phyloP scores from a whole-genome alignment of 179 eudicot species.

The Spergularia azorica region DNA sequence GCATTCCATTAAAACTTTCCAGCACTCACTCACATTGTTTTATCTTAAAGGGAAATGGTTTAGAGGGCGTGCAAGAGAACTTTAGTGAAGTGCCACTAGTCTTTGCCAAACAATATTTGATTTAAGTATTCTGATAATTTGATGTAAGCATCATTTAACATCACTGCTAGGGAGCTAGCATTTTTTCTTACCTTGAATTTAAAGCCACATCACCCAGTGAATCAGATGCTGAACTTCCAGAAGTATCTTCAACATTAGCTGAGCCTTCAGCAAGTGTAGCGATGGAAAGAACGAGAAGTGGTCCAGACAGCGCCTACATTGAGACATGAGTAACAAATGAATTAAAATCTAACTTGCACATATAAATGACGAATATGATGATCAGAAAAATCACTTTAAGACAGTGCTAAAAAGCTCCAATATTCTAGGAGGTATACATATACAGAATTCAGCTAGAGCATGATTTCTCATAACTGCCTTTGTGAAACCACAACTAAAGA shows the following conservation, averaged over 20 bases:
- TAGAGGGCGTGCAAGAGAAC: no score
- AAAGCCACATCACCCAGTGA: slow-evolving; percentile 26
- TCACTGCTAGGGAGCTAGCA: slow-evolving; percentile 3
- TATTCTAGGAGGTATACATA: background rate
- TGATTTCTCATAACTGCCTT: background rate
- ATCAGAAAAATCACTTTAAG: background rate
- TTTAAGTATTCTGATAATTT: background rate
- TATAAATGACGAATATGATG: background rate
- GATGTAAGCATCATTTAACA: slow-evolving; percentile 13
- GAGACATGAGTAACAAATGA: slow-evolving; percentile 7
- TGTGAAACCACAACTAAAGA: background rate
- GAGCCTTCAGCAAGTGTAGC: slow-evolving; percentile 49
- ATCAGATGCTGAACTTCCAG: slow-evolving; percentile 38
- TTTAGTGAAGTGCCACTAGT: no score
- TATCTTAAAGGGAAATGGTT: no score
- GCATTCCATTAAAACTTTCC: no score
- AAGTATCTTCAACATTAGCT: slow-evolving; percentile 29
- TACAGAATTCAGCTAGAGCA: background rate
- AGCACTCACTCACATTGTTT: no score
- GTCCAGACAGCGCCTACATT: slow-evolving; percentile 55
- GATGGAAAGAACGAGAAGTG: slow-evolving; percentile 55
- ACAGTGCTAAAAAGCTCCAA: no score
- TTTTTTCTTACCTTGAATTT: slow-evolving; percentile 40
- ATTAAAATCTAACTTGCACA: background rate
- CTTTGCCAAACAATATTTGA: no score